Base-by-base conservation (phyloP, 306 rosid genomes). In the Malus sieversii region DNA sequence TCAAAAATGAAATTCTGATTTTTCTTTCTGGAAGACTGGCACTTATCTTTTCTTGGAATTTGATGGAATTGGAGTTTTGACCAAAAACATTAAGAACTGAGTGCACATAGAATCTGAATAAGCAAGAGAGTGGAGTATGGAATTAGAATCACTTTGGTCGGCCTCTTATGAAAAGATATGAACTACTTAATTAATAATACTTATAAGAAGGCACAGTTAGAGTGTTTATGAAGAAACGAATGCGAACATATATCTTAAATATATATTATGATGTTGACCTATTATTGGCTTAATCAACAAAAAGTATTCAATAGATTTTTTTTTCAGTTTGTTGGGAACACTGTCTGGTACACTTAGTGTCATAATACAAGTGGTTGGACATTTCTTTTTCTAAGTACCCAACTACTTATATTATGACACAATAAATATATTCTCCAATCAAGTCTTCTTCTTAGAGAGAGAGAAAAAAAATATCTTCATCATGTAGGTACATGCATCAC, bases 71-170 rank as follows among this genome's bases (percentile, higher is more conserved):
- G 14, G 15, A 63, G 40, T 25, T 42, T 73, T 40, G 69, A 73
- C 69, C 77, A 60, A 40, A 58, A 30, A 60, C 58, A 22, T 61
- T 22, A 82, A 70, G 40, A 77, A 71, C 52, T 70, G 32, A 74
- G 73, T 74, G 81, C 70, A 80, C 30, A 69, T 78, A 75, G 91
- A 89, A 86, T 82, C 82, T 72, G 65, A 72, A 66, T 79, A 59
- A 74, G 85, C 77, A 87, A 29, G 48, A 33, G 72, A 59, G 97
- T 89, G 93, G 96, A 85, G 90, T 80, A 85, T 83, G 90, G 97
- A 93, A 93, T 86, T 88, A 84, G 96, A 89, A 93, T 93, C 90
- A 70, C 86, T 70, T 88, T 89, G 96, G 97, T 91, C 93, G 93
- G 98, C 98, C 98, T 91, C 92, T 83, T 78, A 64, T 20, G 70